Evolutionary conservation across 2,329 filamentous ascomycete species (phyloP), one percentile per base, ranked within the genome.

Genomic region (Clonostachys chloroleuca): DNA sequence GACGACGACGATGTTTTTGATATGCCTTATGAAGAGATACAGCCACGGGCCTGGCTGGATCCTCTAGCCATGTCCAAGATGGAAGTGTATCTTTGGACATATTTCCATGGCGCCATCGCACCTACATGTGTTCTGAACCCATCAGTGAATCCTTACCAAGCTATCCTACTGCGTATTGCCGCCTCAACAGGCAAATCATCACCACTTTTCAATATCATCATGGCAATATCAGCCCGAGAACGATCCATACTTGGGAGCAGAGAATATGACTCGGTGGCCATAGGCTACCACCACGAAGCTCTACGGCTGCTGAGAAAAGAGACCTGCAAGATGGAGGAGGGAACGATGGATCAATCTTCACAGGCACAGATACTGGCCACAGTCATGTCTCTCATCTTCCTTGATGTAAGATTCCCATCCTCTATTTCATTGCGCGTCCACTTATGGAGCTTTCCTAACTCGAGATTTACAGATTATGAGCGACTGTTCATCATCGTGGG

Each of bases 191-290:
- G 59, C 1, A 39, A 39, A 5, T 30, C 43, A 6, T 52, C 50
- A 2, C 56, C 59, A 20, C 48, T 63, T 4, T 57, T 61, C 44
- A 56, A 59, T 40, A 59, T 56, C 41, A 51, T 62, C 39, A 50
- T 63, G 45, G 56, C 58, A 9, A 57, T 55, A 2, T 55, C 60
- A 6, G 56, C 60, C 6, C 60, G 55, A 12, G 58, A 63, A 43
- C 39, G 59, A 10, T 54, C 57, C n/a, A 61, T 46, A 33, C 51
- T 56, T 7, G 56, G 57, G 13, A 49, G 54, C 12, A 45, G 34
- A 9, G 52, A 54, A 43, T 57, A 53, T n/a, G 40, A 53, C 17
- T 41, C 43, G 1, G 35, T 44, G 1, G 50, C 55, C 40, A 56
- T 56, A 54, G 46, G 48, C 33, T 49, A 59, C 40, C 54, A 55